Conservation (phyloP, 148 eudicot species). For the Vaccinium vitisidaea region DNA sequence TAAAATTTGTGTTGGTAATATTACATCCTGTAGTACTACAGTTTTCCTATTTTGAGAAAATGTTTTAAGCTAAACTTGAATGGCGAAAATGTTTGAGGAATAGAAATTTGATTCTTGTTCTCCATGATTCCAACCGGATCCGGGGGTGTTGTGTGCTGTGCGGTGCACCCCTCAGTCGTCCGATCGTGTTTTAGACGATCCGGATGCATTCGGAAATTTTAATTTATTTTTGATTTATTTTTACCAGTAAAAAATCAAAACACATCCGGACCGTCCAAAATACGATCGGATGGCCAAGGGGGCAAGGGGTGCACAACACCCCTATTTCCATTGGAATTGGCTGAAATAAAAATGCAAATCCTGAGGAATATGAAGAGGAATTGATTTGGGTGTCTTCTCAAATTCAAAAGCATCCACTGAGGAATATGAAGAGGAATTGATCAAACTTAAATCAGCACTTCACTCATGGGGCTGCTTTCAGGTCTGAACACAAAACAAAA, state of each 20-base stretch:
- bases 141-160: too few relatives aligned
- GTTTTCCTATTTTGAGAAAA: not conserved
- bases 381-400: slow-evolving; percentile 20
- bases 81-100: not conserved
- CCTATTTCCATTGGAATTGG: not conserved
- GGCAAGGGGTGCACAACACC: too few relatives aligned
- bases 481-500: slow-evolving; percentile 17
- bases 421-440: slow-evolving; percentile 22
- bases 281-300: too few relatives aligned
- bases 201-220: too few relatives aligned
- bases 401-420: slow-evolving; percentile 6
- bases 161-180: too few relatives aligned
- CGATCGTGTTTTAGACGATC: too few relatives aligned
- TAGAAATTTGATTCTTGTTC: not conserved
- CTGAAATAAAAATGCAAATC: not conserved
- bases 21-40: too few relatives aligned
- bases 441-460: slow-evolving; percentile 36
- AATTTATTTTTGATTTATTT: too few relatives aligned
- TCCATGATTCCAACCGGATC: not conserved
- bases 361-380: too few relatives aligned
- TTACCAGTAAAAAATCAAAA: too few relatives aligned
- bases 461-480: slow-evolving; percentile 52
- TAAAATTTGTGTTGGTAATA: not conserved
- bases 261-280: too few relatives aligned
- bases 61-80: not conserved